Base-by-base conservation (phyloP, 2,329 filamentous ascomycete genomes). In the Phaeomoniella chlamydospora region DNA sequence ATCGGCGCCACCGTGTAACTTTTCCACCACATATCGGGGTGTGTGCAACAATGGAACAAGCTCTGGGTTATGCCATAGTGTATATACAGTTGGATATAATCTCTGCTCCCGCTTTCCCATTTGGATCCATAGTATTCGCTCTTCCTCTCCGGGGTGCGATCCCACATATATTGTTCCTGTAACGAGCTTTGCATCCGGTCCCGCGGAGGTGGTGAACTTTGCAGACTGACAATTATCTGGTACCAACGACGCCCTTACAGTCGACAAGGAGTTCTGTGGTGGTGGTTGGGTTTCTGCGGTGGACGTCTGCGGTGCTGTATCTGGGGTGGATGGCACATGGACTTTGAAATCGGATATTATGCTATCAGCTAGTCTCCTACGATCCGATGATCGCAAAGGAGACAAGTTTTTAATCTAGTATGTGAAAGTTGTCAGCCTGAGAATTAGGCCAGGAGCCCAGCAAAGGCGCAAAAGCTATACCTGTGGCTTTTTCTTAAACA, bases 101-200 rank as follows among this genome's bases (percentile, higher is more conserved):
- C 54, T 53, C 35, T 54, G 52, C 42, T 61, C 56, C 18, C 59
- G 64, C 41, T 75, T 72, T 37, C 71, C 70, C 15, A 74, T 55
- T 51, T 71, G 72, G 41, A 77, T 71, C 77, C 77, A 81, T 19
- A 80, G 51, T 39, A 78, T 64, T 16, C 76, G 59, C 44, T 70
- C 65, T 35, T 78, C 72, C 35, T 65, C 62, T 16, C 62, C 66
- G 11, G 64, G 58, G 45, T 77, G 68, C 31, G 64, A 60, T 18
- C 76, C 77, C 2, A 77, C 69, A 47, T 79, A 80, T 2, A 80
- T 58, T 1, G 72, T 77, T 5, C 77, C 77, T 5, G 70, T 70
- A 1, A 78, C 69, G 37, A 71, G 62, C 36, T 67, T 70, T 15
- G 77, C 55, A 31, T 78, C 65, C 1, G 75, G 72, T 0, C 76